Evolutionary conservation across 163 green algal species (phyloP).

Genomic region (Trebouxia gelatinosa): DNA sequence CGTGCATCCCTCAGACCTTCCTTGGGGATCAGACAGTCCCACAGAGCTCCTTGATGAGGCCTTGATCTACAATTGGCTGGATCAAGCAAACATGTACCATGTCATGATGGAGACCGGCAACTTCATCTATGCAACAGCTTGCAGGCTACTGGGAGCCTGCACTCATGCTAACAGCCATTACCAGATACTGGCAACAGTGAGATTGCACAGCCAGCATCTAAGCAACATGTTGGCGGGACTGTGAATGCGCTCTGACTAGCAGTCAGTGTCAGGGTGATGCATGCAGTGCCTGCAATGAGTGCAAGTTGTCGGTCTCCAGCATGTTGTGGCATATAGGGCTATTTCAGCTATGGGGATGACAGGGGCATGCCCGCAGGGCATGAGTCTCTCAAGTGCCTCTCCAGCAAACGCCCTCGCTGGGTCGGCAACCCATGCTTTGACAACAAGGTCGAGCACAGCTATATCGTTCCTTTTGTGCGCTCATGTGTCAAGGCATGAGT

Average conservation of each 20-base stretch:
- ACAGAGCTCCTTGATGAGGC: background rate
- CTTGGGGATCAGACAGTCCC: background rate
- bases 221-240: too few species aligned
- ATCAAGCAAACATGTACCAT: slow-evolving; percentile 22
- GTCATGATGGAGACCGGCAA: slow-evolving; percentile 16
- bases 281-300: too few species aligned
- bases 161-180: slow-evolving; percentile 1
- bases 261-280: too few species aligned
- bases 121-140: slow-evolving; percentile 16
- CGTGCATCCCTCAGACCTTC: background rate
- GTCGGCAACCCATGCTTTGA: background rate
- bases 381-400: slow-evolving; percentile 5
- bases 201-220: too few species aligned
- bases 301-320: too few species aligned
- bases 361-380: slow-evolving; percentile 1
- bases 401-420: background rate
- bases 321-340: too few species aligned
- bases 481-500: background rate
- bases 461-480: background rate
- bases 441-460: slow-evolving; percentile 6
- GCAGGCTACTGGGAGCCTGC: background rate
- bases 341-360: background rate
- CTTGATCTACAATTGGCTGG: slow-evolving; percentile 26
- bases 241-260: too few species aligned
- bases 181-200: slow-evolving; percentile 3